Evolutionary conservation across 306 rosid species (phyloP).

Genomic region (Psophocarpus tetragonolobus): DNA sequence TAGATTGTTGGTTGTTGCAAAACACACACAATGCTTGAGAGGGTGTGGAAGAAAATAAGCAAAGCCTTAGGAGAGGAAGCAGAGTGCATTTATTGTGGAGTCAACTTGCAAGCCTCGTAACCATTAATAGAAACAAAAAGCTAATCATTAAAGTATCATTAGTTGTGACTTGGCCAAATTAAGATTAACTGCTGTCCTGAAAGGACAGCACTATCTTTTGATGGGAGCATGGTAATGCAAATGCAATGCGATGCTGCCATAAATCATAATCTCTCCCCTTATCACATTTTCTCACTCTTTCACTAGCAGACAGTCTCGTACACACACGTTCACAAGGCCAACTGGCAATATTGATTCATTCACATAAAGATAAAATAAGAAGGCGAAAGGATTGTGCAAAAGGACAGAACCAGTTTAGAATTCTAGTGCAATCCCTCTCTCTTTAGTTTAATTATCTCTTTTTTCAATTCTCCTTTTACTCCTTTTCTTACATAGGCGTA

Average conservation of each 20-base stretch:
- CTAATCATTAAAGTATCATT: conserved; percentile 41
- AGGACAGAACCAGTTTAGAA: conserved; percentile 60
- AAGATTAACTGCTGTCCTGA: conserved; percentile 41
- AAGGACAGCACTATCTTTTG: conserved; percentile 41
- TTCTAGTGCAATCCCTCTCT: conserved; percentile 45
- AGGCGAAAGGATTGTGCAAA: conserved; percentile 55
- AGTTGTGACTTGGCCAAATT: conserved; percentile 33
- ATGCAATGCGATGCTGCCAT: conserved; percentile 32
- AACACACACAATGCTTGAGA: conserved; percentile 7
- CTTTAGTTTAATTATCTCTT: neutral
- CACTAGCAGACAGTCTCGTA: conserved; percentile 23
- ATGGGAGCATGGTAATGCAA: conserved; percentile 36
- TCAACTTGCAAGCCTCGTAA: conserved; percentile 25
- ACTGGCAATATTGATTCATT: conserved; percentile 74
- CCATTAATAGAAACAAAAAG: conserved; percentile 34
- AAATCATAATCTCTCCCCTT: conserved; percentile 12
- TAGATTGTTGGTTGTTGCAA: conserved; percentile 35
- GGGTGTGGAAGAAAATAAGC: neutral
- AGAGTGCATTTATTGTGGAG: conserved; percentile 30
- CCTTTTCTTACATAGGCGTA: conserved; percentile 27
- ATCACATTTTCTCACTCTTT: conserved; percentile 38
- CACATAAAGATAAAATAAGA: conserved; percentile 56
- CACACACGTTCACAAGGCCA: conserved; percentile 62
- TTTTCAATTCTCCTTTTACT: conserved; percentile 9
- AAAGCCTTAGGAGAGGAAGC: conserved; percentile 35